phyloP scores from a whole-genome alignment of 2,329 filamentous ascomycete genomes.

The Huntiella moniliformis region DNA sequence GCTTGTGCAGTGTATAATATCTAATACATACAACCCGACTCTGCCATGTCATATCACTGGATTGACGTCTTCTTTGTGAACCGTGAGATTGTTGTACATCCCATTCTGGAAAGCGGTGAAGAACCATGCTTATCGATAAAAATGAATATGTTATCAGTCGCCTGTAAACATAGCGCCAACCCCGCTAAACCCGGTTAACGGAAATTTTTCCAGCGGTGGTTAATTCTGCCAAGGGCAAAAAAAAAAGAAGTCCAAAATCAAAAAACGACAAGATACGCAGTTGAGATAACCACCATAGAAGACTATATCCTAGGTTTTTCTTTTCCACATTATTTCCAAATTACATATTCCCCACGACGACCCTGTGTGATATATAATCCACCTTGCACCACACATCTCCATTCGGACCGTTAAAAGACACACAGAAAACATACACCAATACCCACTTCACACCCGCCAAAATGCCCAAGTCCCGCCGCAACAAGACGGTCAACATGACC shows the following conservation, averaged over 20 bases:
- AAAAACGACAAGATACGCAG: neutral
- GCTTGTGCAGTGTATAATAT: too few species aligned
- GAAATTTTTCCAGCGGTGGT: constrained; percentile 9
- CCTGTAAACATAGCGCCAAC: neutral
- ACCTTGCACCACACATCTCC: neutral
- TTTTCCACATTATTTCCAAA: neutral
- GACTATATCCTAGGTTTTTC: neutral
- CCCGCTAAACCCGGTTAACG: constrained; percentile 9
- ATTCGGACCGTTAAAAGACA: neutral
- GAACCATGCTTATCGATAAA: constrained; percentile 7
- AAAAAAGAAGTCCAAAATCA: neutral
- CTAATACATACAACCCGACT: too few species aligned
- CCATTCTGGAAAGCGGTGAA: constrained; percentile 6
- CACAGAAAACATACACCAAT: neutral
- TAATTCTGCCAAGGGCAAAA: too few species aligned
- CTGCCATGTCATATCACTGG: too few species aligned
- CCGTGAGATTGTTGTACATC: neutral
- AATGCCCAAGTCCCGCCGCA: constrained; percentile 95
- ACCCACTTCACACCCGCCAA: constrained; percentile 15
- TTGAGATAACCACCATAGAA: too few species aligned
- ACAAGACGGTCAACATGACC: constrained; percentile 74
- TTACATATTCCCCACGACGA: neutral
- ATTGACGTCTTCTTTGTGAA: neutral
- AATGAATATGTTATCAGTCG: neutral
- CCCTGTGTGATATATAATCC: neutral